Evolutionary conservation across 2,329 filamentous ascomycete species (phyloP), one percentile per base, ranked within the genome.

Genomic region (Kalmusia sp.): DNA sequence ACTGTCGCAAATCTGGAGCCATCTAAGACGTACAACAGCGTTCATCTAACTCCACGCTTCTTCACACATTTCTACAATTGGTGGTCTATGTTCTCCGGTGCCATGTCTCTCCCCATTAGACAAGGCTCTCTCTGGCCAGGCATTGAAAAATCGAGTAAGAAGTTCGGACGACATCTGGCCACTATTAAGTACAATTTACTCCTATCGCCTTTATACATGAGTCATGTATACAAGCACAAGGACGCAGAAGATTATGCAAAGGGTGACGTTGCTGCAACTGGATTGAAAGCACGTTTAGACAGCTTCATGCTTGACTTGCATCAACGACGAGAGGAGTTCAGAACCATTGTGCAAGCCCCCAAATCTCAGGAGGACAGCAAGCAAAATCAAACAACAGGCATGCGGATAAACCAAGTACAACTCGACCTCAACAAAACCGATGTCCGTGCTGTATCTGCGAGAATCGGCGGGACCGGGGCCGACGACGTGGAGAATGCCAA

Each of bases 21-120:
- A 3, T 96, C 93, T 1, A 85, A 87, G 59, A 98, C 93, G 70
- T 99, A 99, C 79, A 99, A 99, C 70, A 92, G 93, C 0, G 90
- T 98, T 1, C 96, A 99, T 73, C 83, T 99, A 25, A 95, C 91
- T 1, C 95, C 95, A 5, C 88, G 93, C 7, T 96, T 99, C 79
- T 99, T 99, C 73, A 97, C 93, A 0, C 95, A 99, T 72, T 99
- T 99, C 80, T 98, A 93, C 77, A 87, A 88, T 52, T 99, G 95
- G 95, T 98, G 93, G 92, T 93, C 90, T 1, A 86, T 98, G 62
- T 99, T 99, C 75, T 92, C 92, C 7, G 93, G 93, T 1, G 90
- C 93, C 7, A 92, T 98, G 87, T 96, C 93, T 9, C 81, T 99
- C 24, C 96, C 95, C 9, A 89, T 99, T 52, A 91, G 95, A 1